Base-by-base conservation (phyloP, 2,329 filamentous ascomycete genomes). In the Calcarisporium arbuscula region DNA sequence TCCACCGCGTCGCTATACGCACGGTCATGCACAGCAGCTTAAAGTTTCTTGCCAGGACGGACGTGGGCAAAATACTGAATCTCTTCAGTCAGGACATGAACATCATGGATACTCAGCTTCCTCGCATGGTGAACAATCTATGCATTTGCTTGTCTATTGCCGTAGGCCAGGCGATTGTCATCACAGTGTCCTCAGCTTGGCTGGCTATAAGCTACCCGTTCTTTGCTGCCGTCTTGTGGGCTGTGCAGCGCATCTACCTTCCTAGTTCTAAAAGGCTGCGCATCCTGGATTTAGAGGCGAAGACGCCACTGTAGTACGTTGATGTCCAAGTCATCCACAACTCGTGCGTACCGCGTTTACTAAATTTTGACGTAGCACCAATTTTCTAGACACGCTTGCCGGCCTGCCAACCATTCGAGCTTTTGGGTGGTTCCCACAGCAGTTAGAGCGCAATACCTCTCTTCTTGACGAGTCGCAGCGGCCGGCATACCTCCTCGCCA, bases 261-360 rank as follows among this genome's bases (percentile, higher is more conserved):
- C 62, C 70, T 0, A 80, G 74, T 0, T 77, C 73, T 2, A 61
- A 74, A 1, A 74, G 79, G 49, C 52, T 81, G n/a, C 64, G 75
- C 27, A 61, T 74, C 19, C 50, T 80, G 18, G 75, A 79, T 31
- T 62, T 80, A 4, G 75, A 80, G 48, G 65, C 70, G 4, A 77
- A 78, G 43, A 66, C 67, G 2, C 73, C 72, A 1, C 28, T 41
- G 3, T 43, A 40, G 10, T n/a, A 34, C 19, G 15, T 32, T 34
- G 15, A 34, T 25, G 8, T 11, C 26, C 19, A n/a, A n/a, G n/a
- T n/a, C n/a, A n/a, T n/a, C n/a, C n/a, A n/a, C n/a, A n/a, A n/a
- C n/a, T n/a, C n/a, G n/a, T n/a, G n/a, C n/a, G n/a, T n/a, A n/a
- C n/a, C n/a, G n/a, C n/a, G n/a, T n/a, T n/a, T n/a, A n/a, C n/a